Percentiles rank a stretch among this genome's conserved stretches.
Conservation (phyloP, 176 grass and related monocot species). For the Oryza glaberrima region DNA sequence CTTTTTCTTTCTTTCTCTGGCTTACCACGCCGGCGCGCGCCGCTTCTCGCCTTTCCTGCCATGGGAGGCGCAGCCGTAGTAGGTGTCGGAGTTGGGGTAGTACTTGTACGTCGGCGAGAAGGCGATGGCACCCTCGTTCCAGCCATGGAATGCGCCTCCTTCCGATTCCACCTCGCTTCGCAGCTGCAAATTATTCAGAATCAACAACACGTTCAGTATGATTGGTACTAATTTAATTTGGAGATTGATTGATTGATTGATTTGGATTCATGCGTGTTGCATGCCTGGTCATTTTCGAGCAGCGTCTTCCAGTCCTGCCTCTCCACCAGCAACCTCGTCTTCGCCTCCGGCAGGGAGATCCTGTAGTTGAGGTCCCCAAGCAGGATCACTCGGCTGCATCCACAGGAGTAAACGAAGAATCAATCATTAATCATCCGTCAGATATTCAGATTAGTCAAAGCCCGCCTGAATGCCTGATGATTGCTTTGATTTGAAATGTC, state of each 20-base stretch:
- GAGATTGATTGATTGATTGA: neutral
- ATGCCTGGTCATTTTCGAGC: slow-evolving; percentile 75
- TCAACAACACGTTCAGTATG: neutral
- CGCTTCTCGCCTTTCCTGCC: slow-evolving; percentile 56
- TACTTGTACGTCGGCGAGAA: slow-evolving; percentile 89
- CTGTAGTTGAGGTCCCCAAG: slow-evolving; percentile 84
- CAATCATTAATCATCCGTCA: neutral
- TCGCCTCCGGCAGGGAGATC: slow-evolving; percentile 77
- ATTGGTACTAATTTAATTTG: neutral
- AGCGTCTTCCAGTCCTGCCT: slow-evolving; percentile 65
- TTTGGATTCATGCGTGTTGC: too few species aligned
- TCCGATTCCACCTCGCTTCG: slow-evolving; percentile 46
- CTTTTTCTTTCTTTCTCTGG: neutral
- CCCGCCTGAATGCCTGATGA: neutral
- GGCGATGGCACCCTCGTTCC: slow-evolving; percentile 62
- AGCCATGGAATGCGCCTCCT: slow-evolving; percentile 60
- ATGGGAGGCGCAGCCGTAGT: slow-evolving; percentile 56
- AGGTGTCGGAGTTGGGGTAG: slow-evolving; percentile 67
- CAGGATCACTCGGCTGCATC: slow-evolving; percentile 67
- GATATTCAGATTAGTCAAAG: slow-evolving; percentile 14
- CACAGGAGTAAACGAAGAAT: neutral
- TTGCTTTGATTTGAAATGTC: slow-evolving; percentile 18
- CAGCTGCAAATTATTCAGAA: slow-evolving; percentile 1
- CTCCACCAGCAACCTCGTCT: slow-evolving; percentile 63
- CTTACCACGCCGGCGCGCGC: slow-evolving; percentile 74